phyloP scores from a whole-genome alignment of 1,139 yeast species.

The Candida tetrigidarum region DNA sequence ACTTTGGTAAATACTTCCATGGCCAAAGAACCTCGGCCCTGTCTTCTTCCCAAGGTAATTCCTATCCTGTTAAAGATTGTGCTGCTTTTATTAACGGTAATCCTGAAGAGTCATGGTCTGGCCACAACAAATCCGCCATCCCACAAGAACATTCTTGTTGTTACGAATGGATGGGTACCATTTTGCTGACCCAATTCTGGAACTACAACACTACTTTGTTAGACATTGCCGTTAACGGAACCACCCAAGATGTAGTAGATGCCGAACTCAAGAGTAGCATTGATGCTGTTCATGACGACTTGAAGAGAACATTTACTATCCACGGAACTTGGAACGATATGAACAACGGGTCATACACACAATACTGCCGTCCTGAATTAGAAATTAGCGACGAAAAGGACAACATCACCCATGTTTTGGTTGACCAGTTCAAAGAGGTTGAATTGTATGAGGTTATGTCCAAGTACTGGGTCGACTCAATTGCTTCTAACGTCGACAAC shows the following conservation, averaged over 20 bases:
- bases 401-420: constrained; percentile 34
- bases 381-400: constrained; percentile 32
- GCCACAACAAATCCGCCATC: constrained; percentile 29
- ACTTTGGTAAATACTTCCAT: constrained; percentile 18
- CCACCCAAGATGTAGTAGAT: constrained; percentile 19
- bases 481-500: constrained; percentile 34
- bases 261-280: constrained; percentile 12
- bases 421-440: constrained; percentile 29
- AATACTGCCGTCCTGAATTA: constrained; percentile 34
- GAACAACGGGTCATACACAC: constrained; percentile 40
- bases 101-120: constrained; percentile 24
- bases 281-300: constrained; percentile 15
- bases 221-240: constrained; percentile 22
- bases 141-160: constrained; percentile 34
- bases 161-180: constrained; percentile 37
- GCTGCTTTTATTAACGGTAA: constrained; percentile 13
- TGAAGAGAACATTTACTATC: constrained; percentile 35
- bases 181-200: constrained; percentile 48
- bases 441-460: constrained; percentile 36
- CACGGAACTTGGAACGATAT: constrained; percentile 49
- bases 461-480: constrained; percentile 42
- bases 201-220: constrained; percentile 35
- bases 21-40: constrained; percentile 17
- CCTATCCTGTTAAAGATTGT: constrained; percentile 17
- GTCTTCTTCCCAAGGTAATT: constrained; percentile 16